Base-by-base conservation (phyloP, 306 rosid species). In the Canavalia ensiformis region DNA sequence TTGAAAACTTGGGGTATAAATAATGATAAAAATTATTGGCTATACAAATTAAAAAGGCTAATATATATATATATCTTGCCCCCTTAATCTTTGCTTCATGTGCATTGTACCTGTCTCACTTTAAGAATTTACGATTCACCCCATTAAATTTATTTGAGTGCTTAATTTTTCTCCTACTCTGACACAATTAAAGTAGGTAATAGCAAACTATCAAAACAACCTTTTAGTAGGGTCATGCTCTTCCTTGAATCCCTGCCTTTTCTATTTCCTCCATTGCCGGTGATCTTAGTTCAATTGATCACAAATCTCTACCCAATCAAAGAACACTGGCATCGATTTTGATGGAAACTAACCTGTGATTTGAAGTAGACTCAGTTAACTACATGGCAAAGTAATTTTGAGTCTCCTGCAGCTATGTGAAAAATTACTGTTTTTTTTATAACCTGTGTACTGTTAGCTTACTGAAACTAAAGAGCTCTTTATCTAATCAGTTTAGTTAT, bases 1-100 rank as follows among this genome's bases (percentile, higher is more conserved):
- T 62, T 71, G 9, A 59, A 80, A 71, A 46, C 8, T 51, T 81
- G 79, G n/a, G 45, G 10, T 49, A 18, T 59, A 49, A 49, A 72
- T 81, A 41, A 81, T 39, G 58, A n/a, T 30, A 10, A 41, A 63
- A 31, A 28, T 39, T 62, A 50, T 80, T 57, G 6, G 56, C 6
- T 18, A 29, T 41, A 59, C 39, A 57, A 2, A 7, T 29, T 57
- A 7, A 46, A 46, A 70, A 33, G 57, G 7, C 57, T 29, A 2
- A 72, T 39, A 58, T 65, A n/a, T 41, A 7, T 39, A 58, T 65
- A n/a, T 41, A 7, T 6, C 31, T 65, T 65, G 2, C 34, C 51
- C n/a, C 8, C 1, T 25, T 42, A 37, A 35, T n/a, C 3, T 52
- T 55, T 52, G n/a, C 52, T 42, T 66, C 33, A 42, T 65, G 35